Base-by-base conservation (phyloP, 2,329 filamentous ascomycete genomes). In the Penicillium crustosum region DNA sequence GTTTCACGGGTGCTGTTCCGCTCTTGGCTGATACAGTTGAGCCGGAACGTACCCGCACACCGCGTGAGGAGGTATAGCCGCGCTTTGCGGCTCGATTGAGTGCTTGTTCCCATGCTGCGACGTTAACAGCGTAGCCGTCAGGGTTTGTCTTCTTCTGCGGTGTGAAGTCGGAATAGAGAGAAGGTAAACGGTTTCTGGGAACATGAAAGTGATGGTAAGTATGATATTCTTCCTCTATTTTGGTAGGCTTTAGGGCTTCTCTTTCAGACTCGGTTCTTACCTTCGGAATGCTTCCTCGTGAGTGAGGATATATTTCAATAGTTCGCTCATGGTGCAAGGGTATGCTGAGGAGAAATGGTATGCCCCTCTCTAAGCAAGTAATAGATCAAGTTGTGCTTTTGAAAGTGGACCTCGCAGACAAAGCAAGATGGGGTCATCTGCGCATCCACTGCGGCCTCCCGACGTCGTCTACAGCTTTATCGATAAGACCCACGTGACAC, bases 161-260 rank as follows among this genome's bases (percentile, higher is more conserved):
- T 38, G 86, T 81, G 70, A 96, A 96, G 73, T 96, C 92, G 48
- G 91, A 93, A 77, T 95, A 96, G 45, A 96, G 86, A 6, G 91
- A 93, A 13, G 90, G 87, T 13, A 96, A 82, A 49, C 92, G 89
- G 62, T 87, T 84, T 77, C 88, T 91, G 43, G 33, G 29, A 31
- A n/a, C 6, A 27, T 25, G 9, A 54, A 52, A 41, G n/a, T 10
- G 10, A 33, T 29, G 38, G 48, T 55, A 52, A 55, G 53, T 23
- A 31, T 53, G 38, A 27, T 29, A 45, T 49, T 36, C 25, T 39
- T 49, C 8, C 39, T 53, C 21, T 45, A 15, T 5, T 27, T 25
- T 21, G 33, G 17, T 25, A 17, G 21, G 8, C 35, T 21, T 21
- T 21, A 19, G 6, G 36, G 36, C 36, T 39, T 21, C 36, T 39